A percentile compares a stretch with the other conserved stretches of the same genome.
Conservation (phyloP, 2,329 filamentous ascomycete species). For the Amauroascus niger region DNA sequence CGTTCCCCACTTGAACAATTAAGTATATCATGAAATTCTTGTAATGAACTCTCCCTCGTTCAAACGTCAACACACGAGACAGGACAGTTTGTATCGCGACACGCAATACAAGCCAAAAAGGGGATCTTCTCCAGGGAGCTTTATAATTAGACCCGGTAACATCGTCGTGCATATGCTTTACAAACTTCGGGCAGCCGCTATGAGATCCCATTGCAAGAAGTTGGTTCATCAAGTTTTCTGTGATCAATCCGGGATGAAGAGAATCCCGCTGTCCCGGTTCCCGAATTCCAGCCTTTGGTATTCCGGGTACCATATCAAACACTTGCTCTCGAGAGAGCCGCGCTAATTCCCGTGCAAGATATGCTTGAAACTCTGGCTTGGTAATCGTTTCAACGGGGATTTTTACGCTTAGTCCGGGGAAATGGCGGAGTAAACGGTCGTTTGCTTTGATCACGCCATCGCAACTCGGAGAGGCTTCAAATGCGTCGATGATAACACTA, state of each 20-base stretch:
- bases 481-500: constrained; percentile 32
- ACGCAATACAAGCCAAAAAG: constrained; percentile 46
- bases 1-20: constrained; percentile 31
- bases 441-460: constrained; percentile 28
- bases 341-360: constrained; percentile 25
- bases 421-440: constrained; percentile 34
- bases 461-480: constrained; percentile 38
- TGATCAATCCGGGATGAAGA: constrained; percentile 41
- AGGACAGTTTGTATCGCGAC: constrained; percentile 39
- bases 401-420: constrained; percentile 30
- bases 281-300: neutral
- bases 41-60: constrained; percentile 29
- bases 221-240: constrained; percentile 41
- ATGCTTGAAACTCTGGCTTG: constrained; percentile 20
- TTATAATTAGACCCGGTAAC: constrained; percentile 32
- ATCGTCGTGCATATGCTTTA: constrained; percentile 47
- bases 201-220: constrained; percentile 34
- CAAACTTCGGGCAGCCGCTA: constrained; percentile 25
- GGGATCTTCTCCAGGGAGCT: constrained; percentile 43
- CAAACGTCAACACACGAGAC: constrained; percentile 12
- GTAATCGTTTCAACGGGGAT: constrained; percentile 22
- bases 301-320: constrained; percentile 25
- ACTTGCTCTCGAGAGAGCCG: constrained; percentile 27
- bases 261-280: constrained; percentile 41
- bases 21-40: constrained; percentile 46